Evolutionary conservation across 2,329 filamentous ascomycete genomes (phyloP), one percentile per base, ranked within the genome.

Genomic region (Trichoderma koningiopsis): DNA sequence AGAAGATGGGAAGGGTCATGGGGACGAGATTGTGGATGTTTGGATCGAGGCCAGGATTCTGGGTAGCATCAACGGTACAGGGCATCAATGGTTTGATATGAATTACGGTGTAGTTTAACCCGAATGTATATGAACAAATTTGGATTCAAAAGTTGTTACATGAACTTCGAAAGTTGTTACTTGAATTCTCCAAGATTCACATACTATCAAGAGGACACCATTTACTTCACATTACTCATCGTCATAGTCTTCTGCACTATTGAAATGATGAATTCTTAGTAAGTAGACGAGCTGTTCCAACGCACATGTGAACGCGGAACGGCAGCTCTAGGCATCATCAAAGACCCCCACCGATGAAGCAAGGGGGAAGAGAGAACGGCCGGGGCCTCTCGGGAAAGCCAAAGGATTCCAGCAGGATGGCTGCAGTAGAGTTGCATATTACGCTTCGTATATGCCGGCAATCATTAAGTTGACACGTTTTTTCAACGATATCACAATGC

Each of bases 331-430:
- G 40, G 27, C 7, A 22, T 22, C 22, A 11, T 13, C n/a, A 29
- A 37, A 31, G 61, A 64, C 63, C 63, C 63, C 63, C 63, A 58
- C 63, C 63, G 63, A 66, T 40, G n/a, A 22, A 58, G 35, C 63
- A 66, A 66, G 53, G 63, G 52, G 53, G 52, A 33, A 19, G 40
- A n/a, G n/a, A 16, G 29, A 19, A 27, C 24, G 19, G 40, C 35
- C 53, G 53, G 29, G 22, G 24, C 22, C 13, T 40, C 40, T 55
- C 40, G 27, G 53, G 14, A 27, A 8, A 58, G 33, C 33, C 56
- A 37, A 19, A 19, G 29, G 16, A 19, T 22, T 22, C 47, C 47
- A 49, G 11, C 22, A 49, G 29, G 16, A 8, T 10, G 40, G 14
- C 5, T 19, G 31, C 31, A 31, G 52, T 7, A 22, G 52, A 40